These are phyloP conservation scores for Fusarium setosum DNA, from an alignment of 2,329 filamentous ascomycete genomes.

Conservation along the genomic window DNA sequence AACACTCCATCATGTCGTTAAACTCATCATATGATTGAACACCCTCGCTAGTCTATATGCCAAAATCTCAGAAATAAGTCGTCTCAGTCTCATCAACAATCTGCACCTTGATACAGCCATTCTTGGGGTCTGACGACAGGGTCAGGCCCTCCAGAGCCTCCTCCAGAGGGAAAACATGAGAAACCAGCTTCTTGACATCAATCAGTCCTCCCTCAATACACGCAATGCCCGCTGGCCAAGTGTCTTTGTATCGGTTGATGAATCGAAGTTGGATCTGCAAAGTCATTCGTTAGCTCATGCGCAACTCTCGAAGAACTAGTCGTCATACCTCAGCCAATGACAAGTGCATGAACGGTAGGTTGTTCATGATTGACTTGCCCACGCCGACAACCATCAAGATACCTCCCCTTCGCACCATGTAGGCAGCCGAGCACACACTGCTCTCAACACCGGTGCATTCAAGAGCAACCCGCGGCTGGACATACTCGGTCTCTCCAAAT, in stretches of 20 bases:
- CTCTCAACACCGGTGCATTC: constrained; percentile 76
- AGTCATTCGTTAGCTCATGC: not conserved
- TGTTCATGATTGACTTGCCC: constrained; percentile 70
- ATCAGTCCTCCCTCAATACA: constrained; percentile 69
- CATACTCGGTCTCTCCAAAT: constrained; percentile 66
- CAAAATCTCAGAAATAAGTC: constrained; percentile 32
- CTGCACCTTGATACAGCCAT: constrained; percentile 51
- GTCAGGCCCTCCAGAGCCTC: constrained; percentile 64
- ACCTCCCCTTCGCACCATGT: constrained; percentile 67
- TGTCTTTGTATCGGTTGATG: constrained; percentile 77
- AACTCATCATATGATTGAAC: not conserved
- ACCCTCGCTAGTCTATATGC: constrained; percentile 15
- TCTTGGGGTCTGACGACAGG: constrained; percentile 47
- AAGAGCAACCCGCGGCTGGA: constrained; percentile 67
- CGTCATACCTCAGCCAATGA: constrained; percentile 66
- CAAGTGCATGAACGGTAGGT: constrained; percentile 74
- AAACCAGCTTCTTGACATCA: constrained; percentile 68
- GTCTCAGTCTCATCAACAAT: constrained; percentile 47
- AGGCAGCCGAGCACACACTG: constrained; percentile 69
- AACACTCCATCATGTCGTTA: too few species aligned
- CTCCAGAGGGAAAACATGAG: constrained; percentile 72
- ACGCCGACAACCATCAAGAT: constrained; percentile 74
- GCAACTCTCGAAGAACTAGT: not conserved
- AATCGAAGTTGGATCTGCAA: constrained; percentile 70
- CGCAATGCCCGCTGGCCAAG: constrained; percentile 74